Conservation (phyloP, 2,329 filamentous ascomycete species). For the Cordyceps sp. region DNA sequence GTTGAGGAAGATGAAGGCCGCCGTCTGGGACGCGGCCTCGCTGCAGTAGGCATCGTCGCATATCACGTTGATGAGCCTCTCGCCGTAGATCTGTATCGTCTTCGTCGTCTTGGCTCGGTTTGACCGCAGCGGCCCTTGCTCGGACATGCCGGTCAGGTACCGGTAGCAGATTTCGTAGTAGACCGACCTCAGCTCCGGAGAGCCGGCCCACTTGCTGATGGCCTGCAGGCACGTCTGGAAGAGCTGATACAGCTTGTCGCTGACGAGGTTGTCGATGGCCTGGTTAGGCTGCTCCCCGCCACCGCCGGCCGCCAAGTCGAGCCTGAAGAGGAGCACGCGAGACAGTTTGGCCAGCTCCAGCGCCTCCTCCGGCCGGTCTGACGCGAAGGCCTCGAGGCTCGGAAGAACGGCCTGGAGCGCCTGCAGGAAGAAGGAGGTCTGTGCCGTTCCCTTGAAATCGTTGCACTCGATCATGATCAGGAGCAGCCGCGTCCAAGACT, state of each 20-base stretch:
- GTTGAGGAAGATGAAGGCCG: conserved; percentile 72
- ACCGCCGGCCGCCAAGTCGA: conserved; percentile 37
- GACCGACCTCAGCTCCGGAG: conserved; percentile 56
- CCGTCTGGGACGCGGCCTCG: conserved; percentile 64
- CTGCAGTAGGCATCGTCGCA: conserved; percentile 89
- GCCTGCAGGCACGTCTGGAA: conserved; percentile 77
- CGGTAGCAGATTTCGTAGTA: conserved; percentile 89
- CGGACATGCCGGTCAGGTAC: conserved; percentile 57
- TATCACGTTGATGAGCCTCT: conserved; percentile 66
- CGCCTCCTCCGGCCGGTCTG: conserved; percentile 52
- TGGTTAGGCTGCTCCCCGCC: conserved; percentile 24
- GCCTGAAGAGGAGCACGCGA: conserved; percentile 52
- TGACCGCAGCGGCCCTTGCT: conserved; percentile 29
- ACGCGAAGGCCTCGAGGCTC: conserved; percentile 64
- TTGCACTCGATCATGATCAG: conserved; percentile 71
- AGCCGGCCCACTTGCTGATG: conserved; percentile 56
- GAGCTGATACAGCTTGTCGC: conserved; percentile 79
- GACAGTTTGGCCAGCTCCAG: conserved; percentile 64
- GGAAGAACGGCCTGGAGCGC: conserved; percentile 76
- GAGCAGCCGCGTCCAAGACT: conserved; percentile 71
- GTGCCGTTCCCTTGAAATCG: conserved; percentile 56
- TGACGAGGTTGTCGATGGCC: conserved; percentile 52
- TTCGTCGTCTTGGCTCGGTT: conserved; percentile 50
- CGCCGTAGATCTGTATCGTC: conserved; percentile 50
- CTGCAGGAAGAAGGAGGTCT: conserved; percentile 68